Evolutionary conservation across 2,329 filamentous ascomycete genomes (phyloP).

Genomic region (Cladosporium halotolerans): DNA sequence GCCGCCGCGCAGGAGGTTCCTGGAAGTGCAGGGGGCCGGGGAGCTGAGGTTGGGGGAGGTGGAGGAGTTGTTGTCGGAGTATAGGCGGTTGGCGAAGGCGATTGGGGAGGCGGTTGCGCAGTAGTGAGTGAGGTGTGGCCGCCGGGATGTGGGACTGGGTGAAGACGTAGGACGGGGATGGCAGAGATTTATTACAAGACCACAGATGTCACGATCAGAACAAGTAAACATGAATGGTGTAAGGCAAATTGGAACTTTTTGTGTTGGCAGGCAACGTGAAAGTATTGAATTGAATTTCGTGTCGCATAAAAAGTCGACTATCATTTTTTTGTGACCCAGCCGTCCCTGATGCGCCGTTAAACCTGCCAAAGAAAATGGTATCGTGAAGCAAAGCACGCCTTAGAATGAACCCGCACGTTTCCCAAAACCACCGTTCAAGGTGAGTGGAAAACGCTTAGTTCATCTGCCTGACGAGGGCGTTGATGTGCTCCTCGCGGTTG

Average conservation of each 20-base stretch:
- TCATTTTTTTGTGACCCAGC: slow-evolving; percentile 10
- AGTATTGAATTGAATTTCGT: slow-evolving; percentile 9
- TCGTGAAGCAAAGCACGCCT: slow-evolving; percentile 10
- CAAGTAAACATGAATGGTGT: background rate
- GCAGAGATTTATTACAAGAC: background rate
- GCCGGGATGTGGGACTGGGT: background rate
- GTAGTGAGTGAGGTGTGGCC: background rate
- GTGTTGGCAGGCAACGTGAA: slow-evolving; percentile 11
- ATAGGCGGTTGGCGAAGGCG: slow-evolving; percentile 37
- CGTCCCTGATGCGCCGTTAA: slow-evolving; percentile 5
- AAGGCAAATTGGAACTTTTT: background rate
- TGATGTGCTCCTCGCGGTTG: slow-evolving; percentile 98
- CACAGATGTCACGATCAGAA: background rate
- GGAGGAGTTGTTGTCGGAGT: slow-evolving; percentile 37
- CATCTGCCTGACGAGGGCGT: slow-evolving; percentile 93
- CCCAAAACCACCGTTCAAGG: background rate
- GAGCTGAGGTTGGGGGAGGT: slow-evolving; percentile 44
- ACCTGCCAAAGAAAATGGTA: slow-evolving; percentile 11
- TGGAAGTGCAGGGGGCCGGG: slow-evolving; percentile 40
- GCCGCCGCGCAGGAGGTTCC: slow-evolving; percentile 42
- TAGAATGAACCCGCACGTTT: background rate
- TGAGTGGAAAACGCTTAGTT: slow-evolving; percentile 58
- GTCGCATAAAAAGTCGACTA: slow-evolving; percentile 9
- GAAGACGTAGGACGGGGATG: background rate
- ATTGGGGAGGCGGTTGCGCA: slow-evolving; percentile 36